These are phyloP conservation scores for Pycnococcus provasolii DNA, from an alignment of 139 green algal species.

Conservation along the genomic window DNA sequence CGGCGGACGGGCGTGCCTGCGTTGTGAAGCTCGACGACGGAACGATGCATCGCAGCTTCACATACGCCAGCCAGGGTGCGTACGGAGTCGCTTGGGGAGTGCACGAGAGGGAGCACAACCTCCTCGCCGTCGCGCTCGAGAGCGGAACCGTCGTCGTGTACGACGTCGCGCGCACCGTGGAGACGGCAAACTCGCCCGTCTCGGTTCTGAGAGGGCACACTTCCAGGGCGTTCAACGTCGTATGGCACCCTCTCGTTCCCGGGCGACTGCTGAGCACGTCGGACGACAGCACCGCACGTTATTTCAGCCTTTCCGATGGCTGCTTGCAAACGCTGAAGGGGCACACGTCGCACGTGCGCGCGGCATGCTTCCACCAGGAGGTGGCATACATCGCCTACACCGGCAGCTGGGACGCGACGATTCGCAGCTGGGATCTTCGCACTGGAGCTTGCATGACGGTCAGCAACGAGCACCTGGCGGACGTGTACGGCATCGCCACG, in stretches of 20 bases:
- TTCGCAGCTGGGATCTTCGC: conserved; percentile 42
- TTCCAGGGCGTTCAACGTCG: conserved; percentile 28
- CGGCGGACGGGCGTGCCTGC: background rate
- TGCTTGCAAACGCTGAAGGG: conserved; percentile 24
- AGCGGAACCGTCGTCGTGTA: too few species aligned
- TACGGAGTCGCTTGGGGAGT: too few species aligned
- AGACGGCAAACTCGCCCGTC: background rate
- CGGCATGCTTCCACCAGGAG: conserved; percentile 37
- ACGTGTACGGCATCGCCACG: conserved; percentile 45
- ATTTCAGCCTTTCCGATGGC: background rate
- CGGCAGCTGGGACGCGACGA: conserved; percentile 40
- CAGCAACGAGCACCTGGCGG: conserved; percentile 31
- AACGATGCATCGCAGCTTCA: too few species aligned
- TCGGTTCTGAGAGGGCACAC: conserved; percentile 1
- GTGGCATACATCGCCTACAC: conserved; percentile 39
- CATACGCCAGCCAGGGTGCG: too few species aligned
- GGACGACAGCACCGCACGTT: conserved; percentile 30
- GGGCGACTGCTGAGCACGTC: conserved; percentile 29
- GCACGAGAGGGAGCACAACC: too few species aligned
- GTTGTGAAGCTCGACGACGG: background rate
- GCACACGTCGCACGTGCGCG: conserved; percentile 35
- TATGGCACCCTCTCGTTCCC: conserved; percentile 37
- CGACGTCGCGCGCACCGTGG: too few species aligned
- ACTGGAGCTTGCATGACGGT: conserved; percentile 8
- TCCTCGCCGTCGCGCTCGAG: too few species aligned